Conservation (phyloP, 2,329 filamentous ascomycete species). For the Triangularia verruculosa region DNA sequence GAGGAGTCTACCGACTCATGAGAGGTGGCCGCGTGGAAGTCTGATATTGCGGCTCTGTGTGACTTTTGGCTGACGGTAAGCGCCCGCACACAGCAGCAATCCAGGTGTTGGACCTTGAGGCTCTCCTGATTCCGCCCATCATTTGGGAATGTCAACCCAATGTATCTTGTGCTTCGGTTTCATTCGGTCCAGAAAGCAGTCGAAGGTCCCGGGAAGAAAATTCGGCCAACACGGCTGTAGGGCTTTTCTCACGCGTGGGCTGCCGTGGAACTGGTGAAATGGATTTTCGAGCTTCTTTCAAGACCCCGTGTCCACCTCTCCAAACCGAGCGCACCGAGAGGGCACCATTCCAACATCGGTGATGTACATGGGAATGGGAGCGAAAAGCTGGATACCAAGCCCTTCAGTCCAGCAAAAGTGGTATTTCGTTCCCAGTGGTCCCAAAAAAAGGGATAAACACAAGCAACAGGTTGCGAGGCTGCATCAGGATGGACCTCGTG, state of each 20-base stretch:
- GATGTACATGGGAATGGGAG: neutral
- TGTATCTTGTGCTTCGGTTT: neutral
- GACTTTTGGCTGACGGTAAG: neutral
- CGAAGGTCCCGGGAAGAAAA: neutral
- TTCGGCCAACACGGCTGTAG: conserved; percentile 2
- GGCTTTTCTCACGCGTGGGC: neutral
- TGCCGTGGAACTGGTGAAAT: neutral
- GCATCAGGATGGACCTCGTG: no score
- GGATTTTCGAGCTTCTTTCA: neutral
- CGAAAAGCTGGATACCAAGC: no score
- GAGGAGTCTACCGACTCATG: neutral
- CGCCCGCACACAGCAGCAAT: neutral
- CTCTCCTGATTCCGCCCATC: neutral
- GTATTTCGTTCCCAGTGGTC: no score
- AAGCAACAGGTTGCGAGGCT: no score
- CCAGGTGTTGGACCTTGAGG: neutral
- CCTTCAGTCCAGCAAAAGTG: no score
- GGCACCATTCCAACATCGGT: neutral
- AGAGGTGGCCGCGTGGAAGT: neutral
- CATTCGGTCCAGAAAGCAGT: neutral
- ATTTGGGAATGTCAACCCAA: neutral
- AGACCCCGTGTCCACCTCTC: neutral
- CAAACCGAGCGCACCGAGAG: neutral
- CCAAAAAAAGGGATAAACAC: no score
- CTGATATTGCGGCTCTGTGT: neutral